A percentile compares a stretch with the other conserved stretches of the same genome.
phyloP scores from a whole-genome alignment of 2,329 filamentous ascomycete genomes.

The Pseudocercospora fijiensis region DNA sequence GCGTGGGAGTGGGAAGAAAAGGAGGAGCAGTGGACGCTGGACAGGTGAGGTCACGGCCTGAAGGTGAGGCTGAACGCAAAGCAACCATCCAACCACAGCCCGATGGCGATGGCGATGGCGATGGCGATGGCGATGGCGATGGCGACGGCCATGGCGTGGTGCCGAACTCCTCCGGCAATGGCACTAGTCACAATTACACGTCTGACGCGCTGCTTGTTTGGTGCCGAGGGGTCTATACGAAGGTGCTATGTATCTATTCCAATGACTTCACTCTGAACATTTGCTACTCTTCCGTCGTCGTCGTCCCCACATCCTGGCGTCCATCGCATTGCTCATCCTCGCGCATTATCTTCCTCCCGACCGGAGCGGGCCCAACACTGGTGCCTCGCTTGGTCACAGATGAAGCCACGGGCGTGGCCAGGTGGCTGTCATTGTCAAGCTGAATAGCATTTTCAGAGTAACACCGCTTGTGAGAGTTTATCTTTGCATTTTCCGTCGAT shows the following conservation, averaged over 20 bases:
- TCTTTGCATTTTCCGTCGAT: conserved; percentile 6
- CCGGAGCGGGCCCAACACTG: conserved; percentile 26
- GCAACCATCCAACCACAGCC: neutral
- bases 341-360: conserved; percentile 3
- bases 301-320: conserved; percentile 5
- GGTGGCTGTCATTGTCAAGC: conserved; percentile 24
- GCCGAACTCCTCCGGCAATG: conserved; percentile 2
- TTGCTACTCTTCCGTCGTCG: conserved; percentile 4
- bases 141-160: too few species aligned
- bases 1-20: neutral
- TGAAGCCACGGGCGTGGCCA: conserved; percentile 13
- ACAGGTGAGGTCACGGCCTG: conserved; percentile 6
- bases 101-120: too few species aligned
- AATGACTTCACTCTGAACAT: neutral
- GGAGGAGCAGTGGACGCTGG: neutral
- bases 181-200: neutral
- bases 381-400: conserved; percentile 19
- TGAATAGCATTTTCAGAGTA: conserved; percentile 34
- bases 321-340: neutral
- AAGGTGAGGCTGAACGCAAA: conserved; percentile 1
- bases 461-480: conserved; percentile 26
- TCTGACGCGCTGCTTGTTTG: neutral
- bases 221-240: conserved; percentile 1
- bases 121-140: too few species aligned
- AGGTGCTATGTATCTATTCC: neutral